Evolutionary conservation across 495 filamentous ascomycete genomes (phyloP), one percentile per base, ranked within the genome.

Genomic region (Penicillium odoratum): DNA sequence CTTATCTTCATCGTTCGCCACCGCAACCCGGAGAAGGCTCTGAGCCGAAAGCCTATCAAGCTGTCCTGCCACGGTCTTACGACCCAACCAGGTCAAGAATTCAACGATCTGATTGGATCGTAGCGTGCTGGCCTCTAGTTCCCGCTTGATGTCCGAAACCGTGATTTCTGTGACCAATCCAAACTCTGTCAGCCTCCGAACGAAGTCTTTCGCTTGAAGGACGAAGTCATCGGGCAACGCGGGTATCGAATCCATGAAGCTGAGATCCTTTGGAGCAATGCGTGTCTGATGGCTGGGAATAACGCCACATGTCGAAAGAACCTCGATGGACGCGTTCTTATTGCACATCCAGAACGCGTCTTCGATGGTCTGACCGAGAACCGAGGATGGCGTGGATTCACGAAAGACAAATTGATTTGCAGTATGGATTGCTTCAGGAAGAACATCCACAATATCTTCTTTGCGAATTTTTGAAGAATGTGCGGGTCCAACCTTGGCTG

Each of bases 341-440:
- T 88, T 91, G 50, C 89, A 91, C 56, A 84, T 93, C 94, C 94
- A 99, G 67, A 98, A 99, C 1, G 90, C 90, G 69, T 95, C 88
- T 69, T 96, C 90, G 55, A 98, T 92, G 50, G 87, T 87, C 53
- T 88, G 81, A 1, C 91, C 89, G 26, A 98, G 86, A 48, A 87
- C 74, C 4, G 83, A 81, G 52, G 87, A 92, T 4, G 95, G 95
- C 0, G 95, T 97, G 4, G 94, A 97, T 61, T 96, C 89, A 16
- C 78, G 79, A 59, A 91, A 96, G 0, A 86, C 89, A 64, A 93
- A 99, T 31, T 93, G 92, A 29, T 79, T 80, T 7, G 78, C 73
- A 31, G 75, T 78, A 62, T 96, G 89, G 28, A 91, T 77, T 18
- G 91, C 91, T 69, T 90, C 86, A 0, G 90, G 90, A 53, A 93